Percentiles rank a stretch among this genome's conserved stretches.
These are phyloP conservation scores for Antrodiella citrinella DNA, from an alignment of 768 basidiomycete genomes.

Conservation along the genomic window DNA sequence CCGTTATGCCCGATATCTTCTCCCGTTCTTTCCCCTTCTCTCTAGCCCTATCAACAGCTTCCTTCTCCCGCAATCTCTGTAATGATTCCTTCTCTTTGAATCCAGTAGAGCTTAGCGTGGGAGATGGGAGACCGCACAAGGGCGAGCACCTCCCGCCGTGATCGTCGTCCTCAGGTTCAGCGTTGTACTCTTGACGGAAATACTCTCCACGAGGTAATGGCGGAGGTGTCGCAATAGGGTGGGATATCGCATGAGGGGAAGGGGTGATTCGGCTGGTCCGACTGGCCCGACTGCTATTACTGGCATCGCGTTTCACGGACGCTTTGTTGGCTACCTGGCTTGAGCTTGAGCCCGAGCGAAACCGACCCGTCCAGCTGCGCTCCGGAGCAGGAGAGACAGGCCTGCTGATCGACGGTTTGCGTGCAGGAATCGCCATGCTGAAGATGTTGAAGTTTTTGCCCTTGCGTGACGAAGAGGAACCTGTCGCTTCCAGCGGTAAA, in stretches of 20 bases:
- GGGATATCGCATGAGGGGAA: neutral
- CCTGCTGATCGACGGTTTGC: slow-evolving; percentile 16
- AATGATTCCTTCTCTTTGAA: slow-evolving; percentile 13
- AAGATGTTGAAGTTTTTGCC: slow-evolving; percentile 21
- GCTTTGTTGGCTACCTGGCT: neutral
- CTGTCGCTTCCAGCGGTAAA: slow-evolving; percentile 11
- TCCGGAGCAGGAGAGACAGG: slow-evolving; percentile 1
- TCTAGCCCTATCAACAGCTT: slow-evolving; percentile 10
- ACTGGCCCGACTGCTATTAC: neutral
- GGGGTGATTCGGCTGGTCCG: neutral
- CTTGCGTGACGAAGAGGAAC: slow-evolving; percentile 13
- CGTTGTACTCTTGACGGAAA: slow-evolving; percentile 1
- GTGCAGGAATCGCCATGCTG: slow-evolving; percentile 17
- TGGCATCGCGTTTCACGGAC: neutral
- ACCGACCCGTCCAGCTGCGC: slow-evolving; percentile 6
- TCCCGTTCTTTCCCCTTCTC: slow-evolving; percentile 15
- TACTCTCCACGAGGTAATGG: slow-evolving; percentile 10
- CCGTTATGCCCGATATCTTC: slow-evolving; percentile 13
- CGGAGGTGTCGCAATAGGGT: slow-evolving; percentile 12
- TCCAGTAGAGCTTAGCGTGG: slow-evolving; percentile 9
- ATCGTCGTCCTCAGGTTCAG: slow-evolving; percentile 14
- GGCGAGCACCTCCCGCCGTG: slow-evolving; percentile 27
- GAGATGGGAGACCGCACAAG: slow-evolving; percentile 20
- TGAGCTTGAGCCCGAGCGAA: slow-evolving; percentile 11
- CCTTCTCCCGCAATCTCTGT: slow-evolving; percentile 10